A percentile compares a stretch with the other conserved stretches of the same genome.
Conservation (phyloP, 2,329 filamentous ascomycete species). For the Fusarium marasasianum region DNA sequence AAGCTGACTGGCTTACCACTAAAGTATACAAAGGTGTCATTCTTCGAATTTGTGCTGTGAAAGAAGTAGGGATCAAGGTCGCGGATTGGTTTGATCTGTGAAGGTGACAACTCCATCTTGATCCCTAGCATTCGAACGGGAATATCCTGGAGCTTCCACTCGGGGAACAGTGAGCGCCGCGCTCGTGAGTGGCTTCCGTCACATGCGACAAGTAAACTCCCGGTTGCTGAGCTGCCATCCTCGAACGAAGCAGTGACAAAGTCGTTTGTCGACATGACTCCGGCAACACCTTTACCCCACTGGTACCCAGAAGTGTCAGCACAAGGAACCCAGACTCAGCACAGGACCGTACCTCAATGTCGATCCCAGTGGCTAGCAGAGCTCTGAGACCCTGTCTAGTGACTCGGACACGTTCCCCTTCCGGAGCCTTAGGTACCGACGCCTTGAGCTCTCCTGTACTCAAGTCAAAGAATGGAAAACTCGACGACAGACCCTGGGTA, state of each 20-base stretch:
- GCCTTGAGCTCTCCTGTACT: conserved; percentile 55
- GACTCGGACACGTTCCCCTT: conserved; percentile 58
- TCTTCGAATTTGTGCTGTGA: conserved; percentile 61
- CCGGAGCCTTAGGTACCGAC: conserved; percentile 55
- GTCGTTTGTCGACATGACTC: conserved; percentile 44
- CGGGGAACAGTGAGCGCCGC: conserved; percentile 51
- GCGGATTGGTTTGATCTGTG: conserved; percentile 54
- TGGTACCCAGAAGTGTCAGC: conserved; percentile 22
- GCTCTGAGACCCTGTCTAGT: conserved; percentile 56
- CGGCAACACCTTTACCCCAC: conserved; percentile 53
- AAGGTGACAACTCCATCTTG: conserved; percentile 52
- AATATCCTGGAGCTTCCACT: conserved; percentile 50
- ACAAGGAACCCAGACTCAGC: too few species aligned
- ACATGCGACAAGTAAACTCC: conserved; percentile 59
- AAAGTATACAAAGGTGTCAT: conserved; percentile 62
- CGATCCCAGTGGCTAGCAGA: conserved; percentile 56
- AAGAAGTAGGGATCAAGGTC: conserved; percentile 64
- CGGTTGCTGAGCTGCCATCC: conserved; percentile 54
- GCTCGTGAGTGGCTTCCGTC: conserved; percentile 60
- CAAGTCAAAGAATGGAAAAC: conserved; percentile 66
- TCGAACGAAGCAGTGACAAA: conserved; percentile 56
- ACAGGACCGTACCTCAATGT: conserved; percentile 57
- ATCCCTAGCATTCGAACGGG: conserved; percentile 61
- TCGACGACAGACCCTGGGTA: conserved; percentile 55
- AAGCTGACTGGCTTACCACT: conserved; percentile 50